Base-by-base conservation (phyloP, 441 rosid genomes). In the Kokia cookei region DNA sequence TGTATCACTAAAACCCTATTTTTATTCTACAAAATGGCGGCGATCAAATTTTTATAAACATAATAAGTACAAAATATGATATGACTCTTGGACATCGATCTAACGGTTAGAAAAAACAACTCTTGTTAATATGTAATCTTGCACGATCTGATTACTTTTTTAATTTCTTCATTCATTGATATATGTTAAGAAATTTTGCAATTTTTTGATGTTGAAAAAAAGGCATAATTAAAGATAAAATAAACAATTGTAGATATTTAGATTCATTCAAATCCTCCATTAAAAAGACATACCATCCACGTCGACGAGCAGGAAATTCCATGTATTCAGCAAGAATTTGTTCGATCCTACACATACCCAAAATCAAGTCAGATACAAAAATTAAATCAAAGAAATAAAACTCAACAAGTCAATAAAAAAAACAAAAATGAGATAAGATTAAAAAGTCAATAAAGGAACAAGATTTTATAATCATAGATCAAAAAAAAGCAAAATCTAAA, bases 251-350 rank as follows among this genome's bases (percentile, higher is more conserved):
- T n/a, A 14, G n/a, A n/a, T 51, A 6, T 15, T n/a, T 4, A 6
- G 19, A 51, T 51, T 58, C 35, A 58, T 11, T 58, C 15, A 26
- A 26, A 24, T 4, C 17, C 55, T 19, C 55, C 2, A 57, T 3
- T 2, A 58, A 26, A 29, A 29, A 13, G 14, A 14, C 42, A 7
- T 73, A 84, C 87, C 80, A 32, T 73, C 75, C 79, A 65, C 80
- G 83, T 24, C 53, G 59, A 26, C 47, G 57, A 4, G 57, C 73
- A 35, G 80, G 73, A 0, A 77, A 68, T 66, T 77, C 81, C 1
- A 81, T 2, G 22, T 59, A 79, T 57, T 45, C 78, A 29, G 43
- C 55, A 15, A 84, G 8, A 50, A 61, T 75, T 50, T 84, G 75
- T 59, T 81, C 84, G 0, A 61, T 4, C 63, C 86, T 84, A 74